phyloP scores from a whole-genome alignment of 345 rosid species.

The Gossypium sturtianum region DNA sequence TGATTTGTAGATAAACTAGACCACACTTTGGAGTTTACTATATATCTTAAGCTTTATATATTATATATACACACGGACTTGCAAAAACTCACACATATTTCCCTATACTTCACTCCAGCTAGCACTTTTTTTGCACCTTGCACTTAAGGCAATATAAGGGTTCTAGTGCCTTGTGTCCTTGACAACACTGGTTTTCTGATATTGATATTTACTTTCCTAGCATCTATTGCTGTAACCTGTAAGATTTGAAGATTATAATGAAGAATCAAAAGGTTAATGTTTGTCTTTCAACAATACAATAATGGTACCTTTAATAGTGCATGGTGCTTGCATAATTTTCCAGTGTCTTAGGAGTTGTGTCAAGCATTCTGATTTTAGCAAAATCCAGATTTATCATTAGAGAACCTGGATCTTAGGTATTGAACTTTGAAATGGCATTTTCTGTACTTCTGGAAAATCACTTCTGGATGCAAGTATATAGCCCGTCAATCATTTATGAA shows the following conservation, averaged over 20 bases:
- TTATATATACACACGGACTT: no score
- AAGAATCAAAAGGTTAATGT: neutral
- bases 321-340: neutral
- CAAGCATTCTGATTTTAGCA: neutral
- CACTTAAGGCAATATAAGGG: no score
- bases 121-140: no score
- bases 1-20: no score
- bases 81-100: no score
- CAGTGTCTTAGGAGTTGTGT: neutral
- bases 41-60: no score
- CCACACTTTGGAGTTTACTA: no score
- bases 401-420: neutral
- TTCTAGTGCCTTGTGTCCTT: no score
- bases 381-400: neutral
- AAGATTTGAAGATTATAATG: neutral
- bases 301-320: neutral
- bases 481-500: conserved; percentile 15
- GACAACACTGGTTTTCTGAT: no score
- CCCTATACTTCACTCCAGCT: no score
- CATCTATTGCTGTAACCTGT: neutral
- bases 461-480: neutral
- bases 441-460: neutral
- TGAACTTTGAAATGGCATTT: neutral
- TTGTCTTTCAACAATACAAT: neutral
- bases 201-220: neutral